Evolutionary conservation across 768 basidiomycete genomes (phyloP), one percentile per base, ranked within the genome.

Genomic region (Naganishia onofrii): DNA sequence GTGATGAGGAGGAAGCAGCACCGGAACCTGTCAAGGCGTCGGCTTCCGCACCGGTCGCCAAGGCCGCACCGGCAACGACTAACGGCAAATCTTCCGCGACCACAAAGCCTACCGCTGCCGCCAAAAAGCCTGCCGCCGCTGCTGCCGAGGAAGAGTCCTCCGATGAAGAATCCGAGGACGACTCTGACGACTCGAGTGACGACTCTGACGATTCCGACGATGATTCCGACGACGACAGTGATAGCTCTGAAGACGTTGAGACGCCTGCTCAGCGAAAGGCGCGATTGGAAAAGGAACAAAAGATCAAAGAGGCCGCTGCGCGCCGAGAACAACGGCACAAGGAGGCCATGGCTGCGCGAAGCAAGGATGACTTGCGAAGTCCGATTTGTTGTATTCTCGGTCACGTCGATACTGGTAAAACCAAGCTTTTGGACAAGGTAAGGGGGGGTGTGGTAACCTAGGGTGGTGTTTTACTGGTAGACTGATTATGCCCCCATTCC

Each of bases 391-490:
- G 95, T 86, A 99, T 99, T 76, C 82, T 99, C 72, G 96, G 96
- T 70, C 96, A 99, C 80, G 96, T 99, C 86, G 96, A 99, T 84
- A 97, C 94, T 4, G 96, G 96, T 71, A 99, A 99, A 83, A 99
- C 96, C 17, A 97, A 96, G 82, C 84, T 99, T 46, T 82, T 99
- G 75, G 96, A 99, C 81, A 98, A 97, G 86, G 93, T 91, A 66
- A 66, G 85, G 15, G 12, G 10, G 23, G n/a, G 32, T 32, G 7
- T 1, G 28, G n/a, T n/a, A n/a, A n/a, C n/a, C n/a, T 17, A n/a
- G 38, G 10, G 21, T 17, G 36, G 38, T 38, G 48, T 32, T 23
- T 19, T 19, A 15, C 28, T 36, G 32, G 54, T 66, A 38, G 65
- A 9, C 21, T 48, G 29, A 56, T 54, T 67, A 66, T 73, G 31